Evolutionary conservation across 805 yeast genomes (phyloP).

Genomic region (Barnettozyma botsteinii): DNA sequence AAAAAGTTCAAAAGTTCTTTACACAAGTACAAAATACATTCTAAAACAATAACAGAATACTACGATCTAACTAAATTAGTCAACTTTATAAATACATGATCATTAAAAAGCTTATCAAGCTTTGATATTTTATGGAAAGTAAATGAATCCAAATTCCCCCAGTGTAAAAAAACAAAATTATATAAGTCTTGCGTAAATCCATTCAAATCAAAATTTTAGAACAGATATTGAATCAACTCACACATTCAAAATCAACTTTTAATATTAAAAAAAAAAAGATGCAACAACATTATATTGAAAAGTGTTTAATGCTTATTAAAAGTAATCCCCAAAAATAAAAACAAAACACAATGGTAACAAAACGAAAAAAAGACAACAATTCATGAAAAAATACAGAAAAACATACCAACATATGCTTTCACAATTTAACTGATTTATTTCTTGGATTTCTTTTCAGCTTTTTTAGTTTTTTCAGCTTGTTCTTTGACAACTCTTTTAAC

Average conservation of each 20-base stretch:
- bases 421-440: background rate
- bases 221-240: background rate
- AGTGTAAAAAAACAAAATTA: background rate
- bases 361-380: background rate
- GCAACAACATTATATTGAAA: background rate
- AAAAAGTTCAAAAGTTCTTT: no score
- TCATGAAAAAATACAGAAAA: conserved; percentile 2
- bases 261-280: background rate
- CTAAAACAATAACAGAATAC: background rate
- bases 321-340: background rate
- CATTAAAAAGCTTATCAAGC: conserved; percentile 1
- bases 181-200: background rate
- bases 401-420: background rate
- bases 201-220: background rate
- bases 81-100: conserved; percentile 4
- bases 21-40: background rate
- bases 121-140: background rate
- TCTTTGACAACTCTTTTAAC: conserved; percentile 99
- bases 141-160: conserved; percentile 1
- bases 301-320: background rate
- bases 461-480: conserved; percentile 83
- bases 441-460: conserved; percentile 39
- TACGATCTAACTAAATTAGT: no score
- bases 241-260: background rate
- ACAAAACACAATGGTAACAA: background rate